Percentiles rank a stretch among this genome's conserved stretches.
phyloP scores from a whole-genome alignment of 768 basidiomycete species.

The Pholiota conissans region DNA sequence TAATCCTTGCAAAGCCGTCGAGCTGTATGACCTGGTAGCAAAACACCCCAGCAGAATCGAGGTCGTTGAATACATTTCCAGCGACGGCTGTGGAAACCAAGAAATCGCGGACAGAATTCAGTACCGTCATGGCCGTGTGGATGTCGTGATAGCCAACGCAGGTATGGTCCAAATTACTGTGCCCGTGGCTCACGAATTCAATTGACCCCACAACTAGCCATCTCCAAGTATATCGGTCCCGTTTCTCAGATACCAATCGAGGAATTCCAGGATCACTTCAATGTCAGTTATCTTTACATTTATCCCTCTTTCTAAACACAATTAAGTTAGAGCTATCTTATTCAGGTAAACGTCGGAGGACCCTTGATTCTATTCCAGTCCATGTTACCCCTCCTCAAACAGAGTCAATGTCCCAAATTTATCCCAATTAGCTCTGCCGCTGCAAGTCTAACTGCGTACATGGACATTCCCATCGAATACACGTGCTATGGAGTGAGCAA shows the following conservation, averaged over 20 bases:
- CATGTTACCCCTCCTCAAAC: neutral
- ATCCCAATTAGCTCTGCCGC: conserved; percentile 1
- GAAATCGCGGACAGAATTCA: too few species aligned
- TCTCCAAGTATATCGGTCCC: neutral
- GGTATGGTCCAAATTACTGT: neutral
- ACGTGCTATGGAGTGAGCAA: neutral
- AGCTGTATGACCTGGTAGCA: neutral
- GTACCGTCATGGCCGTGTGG: neutral
- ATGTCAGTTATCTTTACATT: neutral
- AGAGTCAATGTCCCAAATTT: neutral
- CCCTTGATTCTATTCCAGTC: conserved; percentile 3
- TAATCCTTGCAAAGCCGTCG: neutral
- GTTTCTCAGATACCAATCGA: neutral
- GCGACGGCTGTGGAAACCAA: neutral
- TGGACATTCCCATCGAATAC: neutral
- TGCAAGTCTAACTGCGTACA: neutral
- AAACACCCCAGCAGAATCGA: neutral
- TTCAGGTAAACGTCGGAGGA: conserved; percentile 6
- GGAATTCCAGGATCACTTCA: neutral
- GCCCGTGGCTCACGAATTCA: neutral
- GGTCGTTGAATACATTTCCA: neutral
- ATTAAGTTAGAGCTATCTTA: neutral
- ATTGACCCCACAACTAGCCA: neutral
- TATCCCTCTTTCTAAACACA: neutral
- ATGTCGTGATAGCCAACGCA: neutral